phyloP scores from a whole-genome alignment of 148 eudicot genomes.

The Diospyros lotus region DNA sequence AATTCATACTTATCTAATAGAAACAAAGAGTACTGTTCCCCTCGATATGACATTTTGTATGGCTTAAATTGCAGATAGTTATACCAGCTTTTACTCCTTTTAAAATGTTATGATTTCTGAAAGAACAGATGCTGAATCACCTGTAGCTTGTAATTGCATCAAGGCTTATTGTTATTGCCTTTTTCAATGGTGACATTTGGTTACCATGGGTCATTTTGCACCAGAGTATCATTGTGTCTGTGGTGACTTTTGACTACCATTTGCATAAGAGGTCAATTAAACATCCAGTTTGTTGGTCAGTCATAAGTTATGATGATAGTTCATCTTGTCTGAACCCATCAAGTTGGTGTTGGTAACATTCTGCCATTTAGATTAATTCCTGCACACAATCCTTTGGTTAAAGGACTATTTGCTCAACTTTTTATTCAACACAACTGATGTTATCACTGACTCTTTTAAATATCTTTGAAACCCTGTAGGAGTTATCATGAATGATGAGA shows the following conservation, averaged over 20 bases:
- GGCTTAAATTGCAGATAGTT: no score
- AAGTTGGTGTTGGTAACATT: not conserved
- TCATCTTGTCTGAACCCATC: not conserved
- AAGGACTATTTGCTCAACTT: not conserved
- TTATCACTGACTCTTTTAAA: not conserved
- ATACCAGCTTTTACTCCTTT: no score
- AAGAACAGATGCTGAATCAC: not conserved
- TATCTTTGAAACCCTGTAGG: constrained; percentile 39
- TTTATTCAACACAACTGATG: no score
- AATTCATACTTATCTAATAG: no score
- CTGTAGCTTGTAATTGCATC: not conserved
- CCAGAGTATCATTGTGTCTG: no score
- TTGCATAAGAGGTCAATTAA: not conserved
- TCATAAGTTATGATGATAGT: not conserved
- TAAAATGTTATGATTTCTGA: not conserved
- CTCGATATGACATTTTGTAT: no score
- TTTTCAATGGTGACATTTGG: not conserved
- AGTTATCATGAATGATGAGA: constrained; percentile 96
- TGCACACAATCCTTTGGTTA: not conserved
- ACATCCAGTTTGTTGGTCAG: not conserved
- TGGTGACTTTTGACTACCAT: not conserved
- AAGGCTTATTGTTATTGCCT: not conserved
- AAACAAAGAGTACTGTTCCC: no score
- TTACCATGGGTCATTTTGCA: no score
- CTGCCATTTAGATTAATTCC: not conserved